Percentiles rank a stretch among this genome's conserved stretches.
Evolutionary conservation across 805 yeast species (phyloP).

Genomic region (Scheffersomyces coipomensis): DNA sequence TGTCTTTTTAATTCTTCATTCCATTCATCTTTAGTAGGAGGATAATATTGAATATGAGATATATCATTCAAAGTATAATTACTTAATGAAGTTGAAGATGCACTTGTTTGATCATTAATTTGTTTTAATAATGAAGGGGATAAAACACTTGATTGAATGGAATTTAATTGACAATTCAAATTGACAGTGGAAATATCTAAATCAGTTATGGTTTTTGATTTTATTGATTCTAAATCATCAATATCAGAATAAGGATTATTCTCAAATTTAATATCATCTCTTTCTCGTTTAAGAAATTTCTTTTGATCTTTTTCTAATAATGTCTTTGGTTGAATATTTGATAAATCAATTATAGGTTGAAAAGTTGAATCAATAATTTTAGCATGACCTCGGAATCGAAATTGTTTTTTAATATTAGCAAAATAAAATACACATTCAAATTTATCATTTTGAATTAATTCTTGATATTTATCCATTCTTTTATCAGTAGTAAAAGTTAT

Average conservation of each 20-base stretch:
- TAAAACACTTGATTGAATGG: constrained; percentile 5
- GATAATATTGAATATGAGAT: constrained; percentile 11
- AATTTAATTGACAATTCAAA: not conserved
- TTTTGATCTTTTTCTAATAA: not conserved
- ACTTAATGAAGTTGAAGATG: constrained; percentile 10
- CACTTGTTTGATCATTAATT: not conserved
- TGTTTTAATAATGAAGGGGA: constrained; percentile 2
- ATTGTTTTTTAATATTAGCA: constrained; percentile 59
- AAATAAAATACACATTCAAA: constrained; percentile 82
- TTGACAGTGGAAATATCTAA: not conserved
- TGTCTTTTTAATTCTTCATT: constrained; percentile 56
- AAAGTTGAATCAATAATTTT: constrained; percentile 36
- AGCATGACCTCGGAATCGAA: constrained; percentile 68
- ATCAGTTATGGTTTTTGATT: not conserved
- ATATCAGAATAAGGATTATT: not conserved
- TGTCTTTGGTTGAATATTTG: constrained; percentile 18
- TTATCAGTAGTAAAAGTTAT: constrained; percentile 70
- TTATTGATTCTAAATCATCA: not conserved
- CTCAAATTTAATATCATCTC: not conserved
- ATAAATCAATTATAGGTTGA: constrained; percentile 31
- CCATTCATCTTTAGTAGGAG: constrained; percentile 69
- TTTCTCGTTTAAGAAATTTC: not conserved
- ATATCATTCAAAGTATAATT: not conserved
- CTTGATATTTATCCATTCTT: constrained; percentile 62
- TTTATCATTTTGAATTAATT: constrained; percentile 48